Evolutionary conservation across 2,329 filamentous ascomycete species (phyloP).

Genomic region (Immersiporthe knoxdaviesiana): DNA sequence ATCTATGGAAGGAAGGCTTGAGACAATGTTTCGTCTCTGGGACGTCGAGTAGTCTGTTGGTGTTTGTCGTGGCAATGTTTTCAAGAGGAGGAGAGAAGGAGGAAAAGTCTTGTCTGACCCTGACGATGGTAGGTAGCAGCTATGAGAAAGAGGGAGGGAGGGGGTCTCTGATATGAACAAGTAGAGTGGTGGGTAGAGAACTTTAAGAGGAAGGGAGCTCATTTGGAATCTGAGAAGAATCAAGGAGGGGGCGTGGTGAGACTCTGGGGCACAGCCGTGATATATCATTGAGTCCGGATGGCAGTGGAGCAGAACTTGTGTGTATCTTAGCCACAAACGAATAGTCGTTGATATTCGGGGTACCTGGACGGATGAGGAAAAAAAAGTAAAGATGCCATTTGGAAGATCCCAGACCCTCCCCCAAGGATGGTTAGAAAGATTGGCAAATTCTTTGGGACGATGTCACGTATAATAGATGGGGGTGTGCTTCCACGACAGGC

Average conservation of each 20-base stretch:
- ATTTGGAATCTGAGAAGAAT: constrained; percentile 12
- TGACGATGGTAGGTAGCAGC: not conserved
- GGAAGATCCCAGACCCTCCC: constrained; percentile 16
- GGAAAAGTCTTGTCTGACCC: not conserved
- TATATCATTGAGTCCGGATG: constrained; percentile 26
- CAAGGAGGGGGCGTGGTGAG: constrained; percentile 26
- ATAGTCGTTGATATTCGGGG: constrained; percentile 21
- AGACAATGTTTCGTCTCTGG: constrained; percentile 14
- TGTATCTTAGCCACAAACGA: constrained; percentile 19
- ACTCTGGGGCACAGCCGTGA: constrained; percentile 23
- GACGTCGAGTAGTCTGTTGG: constrained; percentile 1
- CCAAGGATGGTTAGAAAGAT: constrained; percentile 21
- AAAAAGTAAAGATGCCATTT: constrained; percentile 20
- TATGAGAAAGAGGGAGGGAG: too few relatives aligned
- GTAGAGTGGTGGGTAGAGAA: not conserved
- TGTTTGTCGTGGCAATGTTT: not conserved
- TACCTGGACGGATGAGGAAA: constrained; percentile 15
- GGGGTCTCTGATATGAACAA: not conserved
- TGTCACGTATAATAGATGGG: constrained; percentile 24
- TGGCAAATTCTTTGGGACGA: constrained; percentile 14
- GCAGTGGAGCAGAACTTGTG: constrained; percentile 8
- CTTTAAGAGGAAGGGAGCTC: constrained; percentile 4
- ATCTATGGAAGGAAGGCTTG: constrained; percentile 1
- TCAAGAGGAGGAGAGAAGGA: not conserved
- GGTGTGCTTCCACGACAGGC: constrained; percentile 15